These are phyloP conservation scores for Zymoseptoria brevis DNA, from an alignment of 2,329 filamentous ascomycete species.

Conservation along the genomic window DNA sequence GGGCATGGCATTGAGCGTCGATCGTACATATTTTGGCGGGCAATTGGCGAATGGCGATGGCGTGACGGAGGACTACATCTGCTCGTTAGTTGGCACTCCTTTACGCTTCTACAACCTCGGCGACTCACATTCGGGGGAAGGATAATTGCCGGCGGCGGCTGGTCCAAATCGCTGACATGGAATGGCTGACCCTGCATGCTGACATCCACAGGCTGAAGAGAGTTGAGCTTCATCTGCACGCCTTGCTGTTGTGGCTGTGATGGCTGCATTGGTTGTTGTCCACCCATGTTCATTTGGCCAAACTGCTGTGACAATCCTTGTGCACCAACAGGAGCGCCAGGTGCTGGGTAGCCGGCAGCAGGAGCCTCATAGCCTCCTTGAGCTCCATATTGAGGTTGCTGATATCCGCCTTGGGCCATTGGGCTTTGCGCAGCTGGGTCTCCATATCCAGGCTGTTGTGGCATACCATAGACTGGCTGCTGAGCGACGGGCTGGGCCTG, in stretches of 20 bases:
- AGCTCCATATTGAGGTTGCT: slow-evolving; percentile 38
- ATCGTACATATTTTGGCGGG: slow-evolving; percentile 86
- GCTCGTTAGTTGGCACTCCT: slow-evolving; percentile 2
- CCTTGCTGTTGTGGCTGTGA: slow-evolving; percentile 44
- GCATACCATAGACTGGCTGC: slow-evolving; percentile 28
- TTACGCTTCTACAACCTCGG: neutral
- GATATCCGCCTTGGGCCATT: slow-evolving; percentile 23
- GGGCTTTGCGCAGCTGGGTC: slow-evolving; percentile 18
- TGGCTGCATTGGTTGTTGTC: slow-evolving; percentile 36
- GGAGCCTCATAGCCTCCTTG: slow-evolving; percentile 58
- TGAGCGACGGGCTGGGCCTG: slow-evolving; percentile 36
- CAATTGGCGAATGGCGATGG: slow-evolving; percentile 88
- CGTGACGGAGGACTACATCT: slow-evolving; percentile 69
- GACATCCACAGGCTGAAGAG: slow-evolving; percentile 85
- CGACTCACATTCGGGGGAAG: slow-evolving; percentile 79
- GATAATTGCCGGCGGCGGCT: slow-evolving; percentile 83
- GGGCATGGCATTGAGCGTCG: slow-evolving; percentile 87
- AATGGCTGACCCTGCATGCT: slow-evolving; percentile 71
- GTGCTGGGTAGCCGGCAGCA: slow-evolving; percentile 15
- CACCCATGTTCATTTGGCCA: slow-evolving; percentile 63
- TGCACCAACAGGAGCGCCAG: slow-evolving; percentile 6
- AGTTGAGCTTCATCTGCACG: slow-evolving; percentile 58
- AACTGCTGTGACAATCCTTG: slow-evolving; percentile 60
- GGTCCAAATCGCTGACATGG: slow-evolving; percentile 84
- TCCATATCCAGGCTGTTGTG: slow-evolving; percentile 25